A percentile compares a stretch with the other conserved stretches of the same genome.
phyloP scores from a whole-genome alignment of 208 protist species.

The Crithidia expoeki region DNA sequence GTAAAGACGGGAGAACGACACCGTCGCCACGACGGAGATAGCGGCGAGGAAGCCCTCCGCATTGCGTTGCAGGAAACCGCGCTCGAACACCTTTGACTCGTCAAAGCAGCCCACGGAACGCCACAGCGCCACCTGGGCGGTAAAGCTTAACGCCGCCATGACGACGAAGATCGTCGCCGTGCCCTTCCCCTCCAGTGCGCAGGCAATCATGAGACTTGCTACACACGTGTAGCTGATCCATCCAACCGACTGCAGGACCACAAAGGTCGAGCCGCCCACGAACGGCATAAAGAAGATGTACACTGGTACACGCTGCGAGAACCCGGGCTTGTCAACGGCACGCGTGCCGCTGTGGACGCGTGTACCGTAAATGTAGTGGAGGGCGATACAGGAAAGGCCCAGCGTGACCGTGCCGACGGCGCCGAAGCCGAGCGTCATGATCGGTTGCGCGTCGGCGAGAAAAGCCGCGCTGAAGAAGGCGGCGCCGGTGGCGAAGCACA shows the following conservation, averaged over 20 bases:
- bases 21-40: constrained; percentile 55
- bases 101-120: constrained; percentile 60
- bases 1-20: constrained; percentile 59
- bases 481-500: constrained; percentile 40
- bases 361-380: constrained; percentile 67
- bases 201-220: constrained; percentile 43
- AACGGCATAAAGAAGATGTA: constrained; percentile 84
- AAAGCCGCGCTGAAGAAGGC: constrained; percentile 56
- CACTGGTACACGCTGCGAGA: constrained; percentile 6
- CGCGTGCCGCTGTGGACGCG: constrained; percentile 53
- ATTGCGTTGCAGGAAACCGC: constrained; percentile 55
- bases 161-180: constrained; percentile 41
- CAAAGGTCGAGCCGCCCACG: constrained; percentile 58
- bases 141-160: constrained; percentile 46
- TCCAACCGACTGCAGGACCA: constrained; percentile 54
- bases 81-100: constrained; percentile 30
- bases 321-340: neutral
- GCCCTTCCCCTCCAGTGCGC: constrained; percentile 46
- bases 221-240: constrained; percentile 61
- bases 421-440: constrained; percentile 67
- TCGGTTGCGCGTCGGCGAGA: constrained; percentile 45
- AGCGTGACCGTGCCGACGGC: constrained; percentile 45
- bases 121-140: constrained; percentile 52
- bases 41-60: constrained; percentile 73
- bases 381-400: constrained; percentile 58